Base-by-base conservation (phyloP, 2,329 filamentous ascomycete genomes). In the Aspergillus ibericus region DNA sequence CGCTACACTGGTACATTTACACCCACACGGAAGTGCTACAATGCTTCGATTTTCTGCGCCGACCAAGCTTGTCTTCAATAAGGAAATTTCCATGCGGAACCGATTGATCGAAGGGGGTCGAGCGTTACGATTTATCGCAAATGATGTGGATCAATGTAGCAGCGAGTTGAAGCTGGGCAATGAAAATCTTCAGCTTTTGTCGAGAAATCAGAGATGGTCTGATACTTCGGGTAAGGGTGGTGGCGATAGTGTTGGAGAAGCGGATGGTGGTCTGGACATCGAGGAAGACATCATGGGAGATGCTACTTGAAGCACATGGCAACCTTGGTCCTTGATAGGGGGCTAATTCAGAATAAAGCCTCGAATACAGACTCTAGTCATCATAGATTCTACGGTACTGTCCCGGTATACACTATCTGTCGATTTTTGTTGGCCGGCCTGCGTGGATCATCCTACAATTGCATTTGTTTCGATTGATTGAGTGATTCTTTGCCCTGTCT, bases 141-240 rank as follows among this genome's bases (percentile, higher is more conserved):
- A 78, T 20, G 80, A 81, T 63, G 77, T 86, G 46, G 78, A 79
- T 63, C 79, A 83, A 59, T 81, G 80, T 15, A 84, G 87, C 61
- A 78, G 80, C 54, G 81, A 80, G 16, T 68, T 88, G 51, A 82
- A 81, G 42, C 70, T 88, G 42, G 83, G 79, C 56, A 83, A 82
- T 65, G 85, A 88, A 68, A 85, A 84, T 64, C 75, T 86, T 32
- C 82, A 85, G 44, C 77, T 78, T 52, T 59, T 82, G 53, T 81
- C 80, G 66, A 83, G 78, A 60, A 63, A 75, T 59, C 78, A 81
- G 55, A 80, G 76, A 65, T 70, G 68, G 60, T 60, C 64, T 27
- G 63, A 66, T 9, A 54, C 50, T 52, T 42, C 61, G 7, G 61
- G 62, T 3, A 72, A 70, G 15, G 59, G 61, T 27, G 38, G 46